A percentile compares a stretch with the other conserved stretches of the same genome.
phyloP scores from a whole-genome alignment of 192 early-diverging fungal genomes.

The Rhizoclosmatium globosum region DNA sequence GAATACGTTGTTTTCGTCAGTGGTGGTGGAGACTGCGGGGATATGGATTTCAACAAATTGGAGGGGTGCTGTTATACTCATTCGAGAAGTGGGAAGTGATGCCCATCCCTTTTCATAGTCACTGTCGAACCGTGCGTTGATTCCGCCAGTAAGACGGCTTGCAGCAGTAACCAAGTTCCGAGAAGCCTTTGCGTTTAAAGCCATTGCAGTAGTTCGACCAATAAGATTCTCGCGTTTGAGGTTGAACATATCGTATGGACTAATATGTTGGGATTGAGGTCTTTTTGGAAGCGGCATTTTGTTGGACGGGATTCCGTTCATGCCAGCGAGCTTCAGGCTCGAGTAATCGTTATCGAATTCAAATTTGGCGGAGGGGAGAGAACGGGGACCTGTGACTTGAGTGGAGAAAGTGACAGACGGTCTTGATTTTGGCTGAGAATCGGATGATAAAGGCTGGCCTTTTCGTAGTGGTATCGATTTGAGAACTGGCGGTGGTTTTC shows the following conservation, averaged over 20 bases:
- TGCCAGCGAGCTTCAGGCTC: conserved; percentile 10
- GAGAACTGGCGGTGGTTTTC: neutral
- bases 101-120: neutral
- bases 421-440: too few species aligned
- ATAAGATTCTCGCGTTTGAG: conserved; percentile 16
- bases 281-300: neutral
- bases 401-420: too few species aligned
- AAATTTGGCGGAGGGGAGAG: conserved; percentile 2
- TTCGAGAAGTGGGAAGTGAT: neutral
- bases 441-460: too few species aligned
- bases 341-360: neutral
- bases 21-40: neutral
- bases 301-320: conserved; percentile 8
- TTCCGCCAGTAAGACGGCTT: neutral
- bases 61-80: neutral
- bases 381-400: too few species aligned
- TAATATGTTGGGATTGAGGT: conserved; percentile 1
- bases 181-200: neutral
- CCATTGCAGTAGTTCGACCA: neutral
- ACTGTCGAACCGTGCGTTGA: neutral
- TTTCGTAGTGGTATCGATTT: neutral
- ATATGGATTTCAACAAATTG: conserved; percentile 16
- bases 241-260: conserved; percentile 24
- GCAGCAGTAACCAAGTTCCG: neutral
- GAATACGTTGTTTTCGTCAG: neutral